These are phyloP conservation scores for Rhytidhysteron rufulum DNA, from an alignment of 2,329 filamentous ascomycete species.

Conservation along the genomic window DNA sequence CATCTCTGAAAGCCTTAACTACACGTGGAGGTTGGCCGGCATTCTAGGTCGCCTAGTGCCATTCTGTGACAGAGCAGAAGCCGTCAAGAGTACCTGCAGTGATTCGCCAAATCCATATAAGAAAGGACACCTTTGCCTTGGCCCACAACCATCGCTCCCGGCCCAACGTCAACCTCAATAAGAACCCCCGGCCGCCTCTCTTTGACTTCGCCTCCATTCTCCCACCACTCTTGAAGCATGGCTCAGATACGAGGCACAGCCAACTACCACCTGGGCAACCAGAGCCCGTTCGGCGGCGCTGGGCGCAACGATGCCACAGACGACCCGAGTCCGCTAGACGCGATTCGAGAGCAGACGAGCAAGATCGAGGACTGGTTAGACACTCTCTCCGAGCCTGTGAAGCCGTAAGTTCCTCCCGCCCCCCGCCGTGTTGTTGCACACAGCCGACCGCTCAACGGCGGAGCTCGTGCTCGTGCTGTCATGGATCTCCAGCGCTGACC, in stretches of 20 bases:
- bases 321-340: constrained; percentile 76
- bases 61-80: neutral
- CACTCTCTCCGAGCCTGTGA: constrained; percentile 80
- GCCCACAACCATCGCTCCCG: neutral
- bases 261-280: constrained; percentile 78
- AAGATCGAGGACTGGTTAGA: constrained; percentile 96
- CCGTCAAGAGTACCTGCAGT: constrained; percentile 1
- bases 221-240: constrained; percentile 37
- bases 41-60: neutral
- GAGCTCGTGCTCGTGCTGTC: neutral
- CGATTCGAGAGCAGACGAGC: constrained; percentile 91
- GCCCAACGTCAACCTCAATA: constrained; percentile 1
- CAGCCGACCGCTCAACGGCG: too few relatives aligned
- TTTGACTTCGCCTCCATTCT: constrained; percentile 8
- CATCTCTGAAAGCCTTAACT: neutral
- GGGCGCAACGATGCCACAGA: constrained; percentile 56
- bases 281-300: constrained; percentile 65
- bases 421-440: neutral
- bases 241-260: constrained; percentile 62
- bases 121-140: constrained; percentile 4
- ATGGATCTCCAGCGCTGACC: constrained; percentile 17
- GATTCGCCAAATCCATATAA: constrained; percentile 1
- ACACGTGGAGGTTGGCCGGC: neutral
- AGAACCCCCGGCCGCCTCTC: constrained; percentile 6
- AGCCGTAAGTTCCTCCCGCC: constrained; percentile 66